phyloP scores from a whole-genome alignment of 164 flowering plant species.

The Saururus chinensis region DNA sequence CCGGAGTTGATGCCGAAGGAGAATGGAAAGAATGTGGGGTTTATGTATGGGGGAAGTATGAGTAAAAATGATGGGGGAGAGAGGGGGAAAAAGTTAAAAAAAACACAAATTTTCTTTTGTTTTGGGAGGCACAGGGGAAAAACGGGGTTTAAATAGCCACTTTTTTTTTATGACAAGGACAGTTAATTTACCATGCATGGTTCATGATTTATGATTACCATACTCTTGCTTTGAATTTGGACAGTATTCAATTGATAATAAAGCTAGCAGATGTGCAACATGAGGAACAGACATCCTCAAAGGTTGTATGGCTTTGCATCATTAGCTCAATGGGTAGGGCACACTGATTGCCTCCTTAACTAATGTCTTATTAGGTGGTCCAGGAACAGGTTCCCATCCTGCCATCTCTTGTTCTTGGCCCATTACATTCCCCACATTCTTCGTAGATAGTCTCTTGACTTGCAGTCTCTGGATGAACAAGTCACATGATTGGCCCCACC shows the following conservation, averaged over 20 bases:
- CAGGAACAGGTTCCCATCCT: slow-evolving; percentile 1
- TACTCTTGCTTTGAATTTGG: neutral
- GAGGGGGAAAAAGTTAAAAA: too few species aligned
- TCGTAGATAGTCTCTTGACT: neutral
- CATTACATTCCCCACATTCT: slow-evolving; percentile 3
- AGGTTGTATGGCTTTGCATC: neutral
- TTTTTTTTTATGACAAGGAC: too few species aligned
- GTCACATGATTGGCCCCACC: slow-evolving; percentile 4
- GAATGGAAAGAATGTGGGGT: too few species aligned
- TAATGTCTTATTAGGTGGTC: slow-evolving; percentile 6
- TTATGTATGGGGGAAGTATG: too few species aligned
- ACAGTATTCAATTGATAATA: neutral
- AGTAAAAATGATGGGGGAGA: too few species aligned
- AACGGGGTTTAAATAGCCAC: too few species aligned
- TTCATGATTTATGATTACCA: too few species aligned
- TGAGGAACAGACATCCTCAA: neutral
- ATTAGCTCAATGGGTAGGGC: slow-evolving; percentile 1
- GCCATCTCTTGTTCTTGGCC: neutral
- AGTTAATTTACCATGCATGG: too few species aligned
- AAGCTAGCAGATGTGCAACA: neutral
- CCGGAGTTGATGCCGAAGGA: too few species aligned
- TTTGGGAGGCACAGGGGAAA: too few species aligned
- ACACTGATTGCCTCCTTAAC: neutral
- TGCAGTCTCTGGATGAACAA: neutral
- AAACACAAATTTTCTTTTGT: too few species aligned